Percentiles rank a stretch among this genome's conserved stretches.
Evolutionary conservation across 345 rosid genomes (phyloP).

Genomic region (Salix suchowensis): DNA sequence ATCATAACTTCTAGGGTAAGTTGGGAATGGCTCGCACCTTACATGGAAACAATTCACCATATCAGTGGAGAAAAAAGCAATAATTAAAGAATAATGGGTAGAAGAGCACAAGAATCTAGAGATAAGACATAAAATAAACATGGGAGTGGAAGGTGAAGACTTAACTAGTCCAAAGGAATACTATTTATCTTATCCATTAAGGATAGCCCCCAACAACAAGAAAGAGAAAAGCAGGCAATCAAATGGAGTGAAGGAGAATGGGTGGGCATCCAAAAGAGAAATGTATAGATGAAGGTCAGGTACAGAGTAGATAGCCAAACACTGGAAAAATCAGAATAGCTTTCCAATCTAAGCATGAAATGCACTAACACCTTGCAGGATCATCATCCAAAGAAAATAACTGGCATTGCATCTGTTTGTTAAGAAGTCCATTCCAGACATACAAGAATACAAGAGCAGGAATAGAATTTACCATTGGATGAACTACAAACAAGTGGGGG

Average conservation of each 20-base stretch:
- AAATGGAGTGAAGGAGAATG: not conserved
- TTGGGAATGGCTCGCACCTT: slow-evolving; percentile 98
- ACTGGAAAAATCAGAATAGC: not conserved
- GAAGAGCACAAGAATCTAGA: not conserved
- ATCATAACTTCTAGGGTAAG: slow-evolving; percentile 92
- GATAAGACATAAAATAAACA: not conserved
- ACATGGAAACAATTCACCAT: not conserved
- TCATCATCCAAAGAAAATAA: not conserved
- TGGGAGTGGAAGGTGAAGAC: not conserved
- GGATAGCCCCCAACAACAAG: not conserved
- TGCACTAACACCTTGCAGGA: not conserved
- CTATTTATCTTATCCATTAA: not conserved
- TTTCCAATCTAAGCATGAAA: not conserved
- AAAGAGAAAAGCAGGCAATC: not conserved
- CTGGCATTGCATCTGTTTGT: not conserved
- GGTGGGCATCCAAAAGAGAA: not conserved
- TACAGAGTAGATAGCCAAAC: not conserved
- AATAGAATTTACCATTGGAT: not conserved
- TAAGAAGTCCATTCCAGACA: not conserved
- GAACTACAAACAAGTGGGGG: not conserved
- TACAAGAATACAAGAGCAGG: not conserved
- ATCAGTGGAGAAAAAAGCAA: not conserved
- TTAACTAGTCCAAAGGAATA: not conserved
- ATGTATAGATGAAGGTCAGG: not conserved
- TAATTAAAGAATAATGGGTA: not conserved